Percentiles rank a stretch among this genome's conserved stretches.
Conservation (phyloP, 2,329 filamentous ascomycete genomes). For the Diaporthe capsici region DNA sequence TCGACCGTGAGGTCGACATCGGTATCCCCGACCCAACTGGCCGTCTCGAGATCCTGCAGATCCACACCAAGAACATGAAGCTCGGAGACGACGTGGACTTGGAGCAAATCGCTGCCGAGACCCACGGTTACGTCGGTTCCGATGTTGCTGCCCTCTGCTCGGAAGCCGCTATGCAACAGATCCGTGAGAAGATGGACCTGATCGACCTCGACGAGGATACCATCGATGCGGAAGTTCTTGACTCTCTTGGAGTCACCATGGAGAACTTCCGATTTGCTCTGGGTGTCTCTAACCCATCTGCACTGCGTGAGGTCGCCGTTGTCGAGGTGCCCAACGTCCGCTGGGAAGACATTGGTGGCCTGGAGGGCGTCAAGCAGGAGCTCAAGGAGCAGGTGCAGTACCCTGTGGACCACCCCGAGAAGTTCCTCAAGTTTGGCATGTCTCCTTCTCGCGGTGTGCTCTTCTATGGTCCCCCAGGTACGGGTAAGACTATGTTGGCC, state of each 20-base stretch:
- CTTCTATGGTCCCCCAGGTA: conserved; percentile 99
- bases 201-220: conserved; percentile 99
- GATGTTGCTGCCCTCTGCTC: conserved; percentile 99
- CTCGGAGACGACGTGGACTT: conserved; percentile 96
- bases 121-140: conserved; percentile 98
- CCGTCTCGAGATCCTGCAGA: conserved; percentile 98
- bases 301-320: conserved; percentile 97
- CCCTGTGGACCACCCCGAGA: conserved; percentile 98
- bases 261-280: conserved; percentile 99
- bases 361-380: conserved; percentile 98
- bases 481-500: conserved; percentile 99
- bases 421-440: conserved; percentile 99
- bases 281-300: conserved; percentile 97
- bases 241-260: conserved; percentile 98
- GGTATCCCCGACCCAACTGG: conserved; percentile 98
- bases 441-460: conserved; percentile 98
- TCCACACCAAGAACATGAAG: conserved; percentile 99
- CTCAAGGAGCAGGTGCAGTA: conserved; percentile 99
- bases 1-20: conserved; percentile 99
- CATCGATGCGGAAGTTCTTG: conserved; percentile 97
- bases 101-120: conserved; percentile 96
- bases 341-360: conserved; percentile 99
- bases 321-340: conserved; percentile 99
- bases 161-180: conserved; percentile 99
- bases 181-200: conserved; percentile 99